Base-by-base conservation (phyloP, 2,329 filamentous ascomycete genomes). In the Didymella lethalis region DNA sequence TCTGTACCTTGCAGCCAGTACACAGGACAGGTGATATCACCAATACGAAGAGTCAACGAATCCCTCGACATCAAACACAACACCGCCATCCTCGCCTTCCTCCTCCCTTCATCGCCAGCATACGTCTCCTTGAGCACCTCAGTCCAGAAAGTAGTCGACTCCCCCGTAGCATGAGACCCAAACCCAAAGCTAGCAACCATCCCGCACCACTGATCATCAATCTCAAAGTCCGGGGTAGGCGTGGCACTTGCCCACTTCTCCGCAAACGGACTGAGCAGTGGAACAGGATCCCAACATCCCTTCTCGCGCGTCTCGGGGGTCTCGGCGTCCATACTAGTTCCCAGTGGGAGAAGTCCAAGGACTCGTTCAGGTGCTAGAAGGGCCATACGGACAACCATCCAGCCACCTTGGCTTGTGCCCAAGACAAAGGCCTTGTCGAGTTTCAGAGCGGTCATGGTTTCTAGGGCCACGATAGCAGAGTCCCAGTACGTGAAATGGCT, bases 261-360 rank as follows among this genome's bases (percentile, higher is more conserved):
- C 57, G 80, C 77, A 38, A 71, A 76, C 0, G 68, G 64, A 0
- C 64, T 73, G 2, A 80, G 65, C 16, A 73, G 67, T 0, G 67
- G 65, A 1, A 72, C 67, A 10, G 74, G 77, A 61, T 84, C 76
- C 82, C 82, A 85, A 71, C 82, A 84, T 4, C 80, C 78, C 5
- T 82, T 72, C 10, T 67, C 61, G 16, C 79, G 77, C n/a, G 78
- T 79, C 12, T 77, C 73, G 16, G 76, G 65, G 18, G 78, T 80
- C 63, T 85, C 82, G 52, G 73, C 78, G 68, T 84, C 82, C 73
- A 85, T 76, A 1, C 81, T 83, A 1, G 82, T 83, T 20, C 83
- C 83, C 7, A 84, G 69, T 0, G 81, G 81, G n/a, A 85, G 77
- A 47, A 85, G 77, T 4, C 83, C 83, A n/a, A 74, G 64, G 57